Evolutionary conservation across 192 early-diverging fungal species (phyloP).

Genomic region (Pilobolus umbonatus): DNA sequence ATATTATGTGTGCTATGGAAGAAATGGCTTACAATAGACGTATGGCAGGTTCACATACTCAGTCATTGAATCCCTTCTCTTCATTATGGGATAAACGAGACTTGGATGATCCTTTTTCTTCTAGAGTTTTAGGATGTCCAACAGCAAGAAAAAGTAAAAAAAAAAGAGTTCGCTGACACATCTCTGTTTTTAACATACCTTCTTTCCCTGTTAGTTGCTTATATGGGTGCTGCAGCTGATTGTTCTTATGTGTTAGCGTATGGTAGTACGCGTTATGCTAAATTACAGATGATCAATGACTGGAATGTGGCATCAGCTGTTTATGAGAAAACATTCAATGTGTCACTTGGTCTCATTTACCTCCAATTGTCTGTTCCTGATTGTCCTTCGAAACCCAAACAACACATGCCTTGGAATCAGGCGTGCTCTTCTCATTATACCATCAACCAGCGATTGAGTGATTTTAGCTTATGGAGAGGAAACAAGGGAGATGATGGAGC

Average conservation of each 20-base stretch:
- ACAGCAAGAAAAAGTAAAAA: slow-evolving; percentile 18
- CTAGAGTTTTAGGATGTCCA: slow-evolving; percentile 18
- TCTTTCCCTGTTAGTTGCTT: not conserved
- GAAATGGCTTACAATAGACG: slow-evolving; percentile 15
- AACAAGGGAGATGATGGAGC: slow-evolving; percentile 56
- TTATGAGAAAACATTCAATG: slow-evolving; percentile 85
- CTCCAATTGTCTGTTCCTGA: slow-evolving; percentile 62
- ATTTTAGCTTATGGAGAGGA: slow-evolving; percentile 88
- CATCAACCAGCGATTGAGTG: slow-evolving; percentile 75
- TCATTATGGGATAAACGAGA: not conserved
- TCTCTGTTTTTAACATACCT: not conserved
- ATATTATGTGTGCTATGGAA: slow-evolving; percentile 16
- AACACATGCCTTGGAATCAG: slow-evolving; percentile 66
- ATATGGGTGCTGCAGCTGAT: slow-evolving; percentile 56
- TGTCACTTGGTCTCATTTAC: slow-evolving; percentile 75
- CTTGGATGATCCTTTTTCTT: not conserved
- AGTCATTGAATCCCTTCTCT: not conserved
- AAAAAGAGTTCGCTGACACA: not conserved
- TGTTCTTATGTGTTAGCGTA: slow-evolving; percentile 62
- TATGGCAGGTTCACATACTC: slow-evolving; percentile 12
- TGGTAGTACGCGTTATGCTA: slow-evolving; percentile 49
- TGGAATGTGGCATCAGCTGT: slow-evolving; percentile 81
- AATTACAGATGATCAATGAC: slow-evolving; percentile 72
- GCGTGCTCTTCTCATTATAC: slow-evolving; percentile 66
- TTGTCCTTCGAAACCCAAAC: slow-evolving; percentile 46